phyloP scores from a whole-genome alignment of 2,329 filamentous ascomycete genomes.

The Neofusicoccum sp. region DNA sequence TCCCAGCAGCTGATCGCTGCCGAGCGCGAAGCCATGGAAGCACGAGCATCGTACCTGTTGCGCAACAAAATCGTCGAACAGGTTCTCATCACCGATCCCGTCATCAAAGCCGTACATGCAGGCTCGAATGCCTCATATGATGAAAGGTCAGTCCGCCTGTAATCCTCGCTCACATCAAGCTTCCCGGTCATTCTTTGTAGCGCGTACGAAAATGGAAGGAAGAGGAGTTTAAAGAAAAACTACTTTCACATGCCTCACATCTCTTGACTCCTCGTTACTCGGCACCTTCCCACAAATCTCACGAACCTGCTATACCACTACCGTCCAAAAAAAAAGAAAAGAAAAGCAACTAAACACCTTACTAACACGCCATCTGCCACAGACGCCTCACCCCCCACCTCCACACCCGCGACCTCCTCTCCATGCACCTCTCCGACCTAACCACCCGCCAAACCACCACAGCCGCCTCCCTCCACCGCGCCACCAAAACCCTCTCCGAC shows the following conservation, averaged over 20 bases:
- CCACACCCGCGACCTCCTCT: slow-evolving; percentile 67
- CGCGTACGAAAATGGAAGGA: too few relatives aligned
- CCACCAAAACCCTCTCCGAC: slow-evolving; percentile 61
- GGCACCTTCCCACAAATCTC: too few relatives aligned
- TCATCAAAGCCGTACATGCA: slow-evolving; percentile 75
- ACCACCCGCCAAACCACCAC: slow-evolving; percentile 56
- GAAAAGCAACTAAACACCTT: slow-evolving; percentile 27
- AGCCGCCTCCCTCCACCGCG: slow-evolving; percentile 56
- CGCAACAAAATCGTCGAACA: slow-evolving; percentile 69
- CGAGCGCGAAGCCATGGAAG: slow-evolving; percentile 68
- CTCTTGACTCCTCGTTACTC: too few relatives aligned
- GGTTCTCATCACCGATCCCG: slow-evolving; percentile 72
- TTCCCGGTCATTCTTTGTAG: not conserved
- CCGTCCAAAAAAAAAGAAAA: not conserved
- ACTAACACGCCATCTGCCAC: slow-evolving; percentile 20
- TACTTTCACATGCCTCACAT: too few relatives aligned
- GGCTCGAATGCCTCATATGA: slow-evolving; percentile 64
- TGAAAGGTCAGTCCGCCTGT: slow-evolving; percentile 59
- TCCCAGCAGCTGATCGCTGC: slow-evolving; percentile 55
- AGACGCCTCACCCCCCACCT: slow-evolving; percentile 71
- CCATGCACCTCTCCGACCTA: slow-evolving; percentile 64
- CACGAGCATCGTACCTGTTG: slow-evolving; percentile 69
- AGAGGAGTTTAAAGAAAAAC: not conserved
- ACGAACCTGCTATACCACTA: too few relatives aligned
- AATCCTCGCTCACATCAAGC: not conserved